These are phyloP conservation scores for Waitea zeae DNA, from an alignment of 1,284 basidiomycete genomes.

Conservation along the genomic window DNA sequence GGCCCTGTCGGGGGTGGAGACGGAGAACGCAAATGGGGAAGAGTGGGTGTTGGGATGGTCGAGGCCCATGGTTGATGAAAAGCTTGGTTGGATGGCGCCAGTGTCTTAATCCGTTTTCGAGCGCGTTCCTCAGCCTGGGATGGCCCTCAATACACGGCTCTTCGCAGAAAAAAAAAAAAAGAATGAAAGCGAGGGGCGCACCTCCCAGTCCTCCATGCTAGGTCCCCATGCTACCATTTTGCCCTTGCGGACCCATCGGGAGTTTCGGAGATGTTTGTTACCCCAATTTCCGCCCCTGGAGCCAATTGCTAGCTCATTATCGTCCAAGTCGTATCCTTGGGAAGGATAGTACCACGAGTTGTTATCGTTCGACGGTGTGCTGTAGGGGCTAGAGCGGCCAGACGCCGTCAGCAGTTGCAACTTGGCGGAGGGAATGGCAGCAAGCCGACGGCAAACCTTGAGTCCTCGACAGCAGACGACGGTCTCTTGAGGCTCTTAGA, in stretches of 20 bases:
- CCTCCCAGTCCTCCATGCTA: constrained; percentile 68
- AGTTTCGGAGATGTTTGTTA: constrained; percentile 45
- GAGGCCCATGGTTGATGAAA: too few relatives aligned
- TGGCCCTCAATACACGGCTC: constrained; percentile 1
- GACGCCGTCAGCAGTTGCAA: too few relatives aligned
- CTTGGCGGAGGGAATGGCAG: too few relatives aligned
- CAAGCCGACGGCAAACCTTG: too few relatives aligned
- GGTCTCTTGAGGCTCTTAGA: too few relatives aligned
- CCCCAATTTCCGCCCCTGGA: constrained; percentile 61
- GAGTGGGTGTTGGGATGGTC: constrained; percentile 17
- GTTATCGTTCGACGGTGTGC: constrained; percentile 40
- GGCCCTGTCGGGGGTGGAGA: constrained; percentile 35
- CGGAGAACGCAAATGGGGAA: constrained; percentile 26
- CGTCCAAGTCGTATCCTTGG: constrained; percentile 34
- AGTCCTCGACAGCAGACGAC: too few relatives aligned
- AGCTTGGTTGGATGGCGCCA: too few relatives aligned
- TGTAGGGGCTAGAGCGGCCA: background rate
- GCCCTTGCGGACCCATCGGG: constrained; percentile 59
- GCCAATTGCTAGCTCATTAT: constrained; percentile 27
- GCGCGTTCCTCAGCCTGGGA: constrained; percentile 60
- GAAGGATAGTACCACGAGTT: constrained; percentile 68
- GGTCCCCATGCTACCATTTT: constrained; percentile 69
- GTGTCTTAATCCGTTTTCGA: constrained; percentile 51
- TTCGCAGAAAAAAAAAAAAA: background rate
- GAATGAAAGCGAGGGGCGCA: constrained; percentile 15